Evolutionary conservation across 306 rosid genomes (phyloP), one percentile per base, ranked within the genome.

Genomic region (Vicia sativa): DNA sequence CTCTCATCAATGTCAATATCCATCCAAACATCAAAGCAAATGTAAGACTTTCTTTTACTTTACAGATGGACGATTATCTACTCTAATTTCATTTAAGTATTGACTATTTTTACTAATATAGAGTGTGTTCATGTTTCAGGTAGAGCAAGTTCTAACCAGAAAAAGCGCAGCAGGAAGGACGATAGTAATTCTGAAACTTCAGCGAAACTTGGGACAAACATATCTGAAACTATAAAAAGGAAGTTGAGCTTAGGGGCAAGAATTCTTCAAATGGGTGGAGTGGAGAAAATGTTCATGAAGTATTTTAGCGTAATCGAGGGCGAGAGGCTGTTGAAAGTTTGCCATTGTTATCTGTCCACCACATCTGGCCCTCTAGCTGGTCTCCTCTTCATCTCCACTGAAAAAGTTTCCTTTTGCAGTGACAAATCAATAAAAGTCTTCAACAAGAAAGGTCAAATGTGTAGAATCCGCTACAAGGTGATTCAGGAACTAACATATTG

Each of bases 291-390:
- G 37, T 86, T 82, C 54, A 80, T 73, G 77, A 68, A 87, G 38
- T 82, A 78, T 50, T 88, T 91, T 44, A 78, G 57, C 13, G 78
- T 67, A 9, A 65, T 5, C 54, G 85, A 87, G 42, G 90, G 70
- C 38, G 97, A 91, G 67, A 88, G 72, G 67, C 70, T 91, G 21
- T n/a, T 74, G 74, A 86, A 80, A 71, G 90, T 73, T 70, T 81
- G 80, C 0, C 86, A 80, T 2, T 91, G 97, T 78, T 81, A 74
- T 81, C 66, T 91, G 31, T 91, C 93, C 12, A 91, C 97, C 34
- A 84, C 95, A 54, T 85, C 85, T 0, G 96, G 96, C 19, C 96
- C 97, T 21, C 79, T 91, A 19, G 89, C 89, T 11, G 97, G 97
- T 58, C 83, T 88, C 18, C 87, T 91, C 75, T 91, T 91, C 80